Conservation (phyloP, 2,329 filamentous ascomycete genomes). For the Pyrenophora teres region DNA sequence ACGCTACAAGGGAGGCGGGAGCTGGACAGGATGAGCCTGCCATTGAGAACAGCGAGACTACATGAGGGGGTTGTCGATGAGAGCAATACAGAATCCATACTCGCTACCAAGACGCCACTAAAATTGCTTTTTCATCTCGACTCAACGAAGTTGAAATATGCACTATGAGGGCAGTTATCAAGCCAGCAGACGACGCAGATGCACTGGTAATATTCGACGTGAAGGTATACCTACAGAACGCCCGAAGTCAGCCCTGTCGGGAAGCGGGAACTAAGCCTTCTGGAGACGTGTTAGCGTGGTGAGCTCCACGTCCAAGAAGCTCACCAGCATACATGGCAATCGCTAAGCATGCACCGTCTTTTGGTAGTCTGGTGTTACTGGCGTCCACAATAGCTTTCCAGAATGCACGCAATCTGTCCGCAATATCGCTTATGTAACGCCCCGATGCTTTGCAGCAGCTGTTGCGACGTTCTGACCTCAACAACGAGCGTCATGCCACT, state of each 20-base stretch:
- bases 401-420: neutral
- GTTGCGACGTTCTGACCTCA: conserved; percentile 6
- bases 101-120: too few relatives aligned
- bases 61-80: neutral
- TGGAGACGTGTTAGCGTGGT: conserved; percentile 27
- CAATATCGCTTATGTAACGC: conserved; percentile 12
- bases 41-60: conserved; percentile 1
- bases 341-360: conserved; percentile 13
- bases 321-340: conserved; percentile 13
- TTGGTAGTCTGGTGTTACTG: neutral
- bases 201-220: neutral
- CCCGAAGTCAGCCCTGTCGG: conserved; percentile 16
- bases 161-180: too few relatives aligned
- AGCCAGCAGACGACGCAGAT: neutral
- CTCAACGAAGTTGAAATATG: too few relatives aligned
- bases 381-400: neutral
- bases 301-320: conserved; percentile 15
- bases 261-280: conserved; percentile 40
- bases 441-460: conserved; percentile 1
- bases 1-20: conserved; percentile 9
- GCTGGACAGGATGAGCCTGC: neutral
- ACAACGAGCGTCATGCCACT: conserved; percentile 30
- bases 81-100: too few relatives aligned
- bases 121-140: too few relatives aligned
- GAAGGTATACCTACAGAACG: neutral